Evolutionary conservation across 208 protist genomes (phyloP), one percentile per base, ranked within the genome.

Genomic region (Trypanosoma rangeli): DNA sequence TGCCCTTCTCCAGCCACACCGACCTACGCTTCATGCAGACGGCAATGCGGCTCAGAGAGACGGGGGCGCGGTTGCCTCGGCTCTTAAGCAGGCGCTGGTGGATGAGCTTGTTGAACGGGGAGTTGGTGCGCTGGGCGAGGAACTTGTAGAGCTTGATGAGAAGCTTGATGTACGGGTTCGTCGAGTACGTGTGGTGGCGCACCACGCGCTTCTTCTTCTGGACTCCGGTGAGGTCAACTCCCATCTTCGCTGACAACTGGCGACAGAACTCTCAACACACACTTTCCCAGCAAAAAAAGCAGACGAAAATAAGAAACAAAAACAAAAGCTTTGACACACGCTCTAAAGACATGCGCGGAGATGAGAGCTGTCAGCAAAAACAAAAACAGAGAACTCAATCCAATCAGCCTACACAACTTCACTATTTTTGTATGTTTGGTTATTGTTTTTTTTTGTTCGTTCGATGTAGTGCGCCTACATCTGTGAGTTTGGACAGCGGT

Each of bases 101-200:
- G 35, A 99, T 86, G 44, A 97, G 78, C 76, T 98, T 97, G 97
- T 99, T 99, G 96, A 99, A 99, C 54, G 96, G 80, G 57, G 95
- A 94, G 75, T 93, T 97, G 29, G 99, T 99, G 78, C 98, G 96
- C 78, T 99, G 94, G 24, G 98, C 93, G 52, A 99, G 94, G 94
- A 99, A 99, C 75, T 97, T 95, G 94, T 99, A 99, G 63, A 99
- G 94, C 95, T 99, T 99, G 75, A 99, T 97, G 55, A 99, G 93
- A 44, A 99, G 94, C 72, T 93, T 89, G 72, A 99, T 86, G 96
- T 99, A 99, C 39, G 97, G 91, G 83, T 99, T 98, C 75, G 97
- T 83, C 72, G 87, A 97, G 83, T 95, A 94, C 56, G 97, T 97
- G 70, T 92, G 91, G 79, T 94, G 92, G 77, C 98, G 97, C 74